A percentile compares a stretch with the other conserved stretches of the same genome.
Evolutionary conservation across 306 rosid genomes (phyloP).

Genomic region (Gynostemma pentaphyllum): DNA sequence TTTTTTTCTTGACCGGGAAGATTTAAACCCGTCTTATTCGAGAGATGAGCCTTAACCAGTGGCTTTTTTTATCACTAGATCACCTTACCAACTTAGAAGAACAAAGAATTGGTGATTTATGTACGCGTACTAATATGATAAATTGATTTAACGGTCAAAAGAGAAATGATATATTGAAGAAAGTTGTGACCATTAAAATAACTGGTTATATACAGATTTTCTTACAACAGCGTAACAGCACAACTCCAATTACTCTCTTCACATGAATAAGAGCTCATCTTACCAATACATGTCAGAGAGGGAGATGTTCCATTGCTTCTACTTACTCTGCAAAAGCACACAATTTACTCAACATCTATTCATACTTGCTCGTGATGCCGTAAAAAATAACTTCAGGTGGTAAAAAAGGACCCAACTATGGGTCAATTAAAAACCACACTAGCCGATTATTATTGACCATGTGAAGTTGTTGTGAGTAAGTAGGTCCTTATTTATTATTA

Average conservation of each 20-base stretch:
- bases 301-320: neutral
- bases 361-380: too few relatives aligned
- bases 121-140: neutral
- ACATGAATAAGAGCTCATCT: neutral
- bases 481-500: too few relatives aligned
- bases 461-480: too few relatives aligned
- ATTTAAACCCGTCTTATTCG: too few relatives aligned
- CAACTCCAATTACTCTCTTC: neutral
- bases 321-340: slow-evolving; percentile 7
- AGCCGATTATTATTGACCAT: too few relatives aligned
- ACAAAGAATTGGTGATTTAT: too few relatives aligned
- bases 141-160: neutral
- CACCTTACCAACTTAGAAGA: too few relatives aligned
- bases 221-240: neutral
- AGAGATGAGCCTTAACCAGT: too few relatives aligned
- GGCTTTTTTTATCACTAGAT: too few relatives aligned
- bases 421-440: neutral
- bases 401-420: neutral
- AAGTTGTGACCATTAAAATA: too few relatives aligned
- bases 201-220: neutral
- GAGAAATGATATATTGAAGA: neutral
- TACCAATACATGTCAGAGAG: neutral
- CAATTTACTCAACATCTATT: neutral
- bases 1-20: too few relatives aligned
- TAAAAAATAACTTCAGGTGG: too few relatives aligned